Evolutionary conservation across 2,329 filamentous ascomycete species (phyloP), one percentile per base, ranked within the genome.

Genomic region (Teratosphaeria zuluensis): DNA sequence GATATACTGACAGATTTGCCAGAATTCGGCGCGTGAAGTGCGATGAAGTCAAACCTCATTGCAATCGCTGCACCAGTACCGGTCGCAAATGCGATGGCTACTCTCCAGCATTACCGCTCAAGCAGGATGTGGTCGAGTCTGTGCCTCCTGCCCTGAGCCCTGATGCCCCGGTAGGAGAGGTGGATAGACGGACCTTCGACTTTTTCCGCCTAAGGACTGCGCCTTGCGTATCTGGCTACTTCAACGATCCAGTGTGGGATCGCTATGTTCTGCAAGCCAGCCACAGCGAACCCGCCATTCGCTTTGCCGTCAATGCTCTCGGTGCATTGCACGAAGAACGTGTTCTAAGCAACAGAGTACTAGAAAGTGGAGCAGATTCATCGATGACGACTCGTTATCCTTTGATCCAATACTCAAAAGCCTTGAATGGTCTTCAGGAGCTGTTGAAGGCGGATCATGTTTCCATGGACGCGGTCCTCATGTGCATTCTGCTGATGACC

Each of bases 21-120:
- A 48, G 42, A 46, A 62, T 62, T n/a, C 56, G 59, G 9, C 51
- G 58, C 1, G 24, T 63, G 16, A 61, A 61, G 42, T 63, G 61
- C 54, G 62, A 63, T 62, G 81, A 84, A 69, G 72, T 69, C 21
- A 81, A 79, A 58, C 81, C 81, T 1, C 72, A 69, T 46, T 84
- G 82, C 63, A 69, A 76, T 38, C 77, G 80, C 58, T 84, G 81
- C 64, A 76, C 75, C 35, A 80, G 77, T 58, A 65, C 63, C 11
- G 63, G 63, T 12, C 58, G 63, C 14, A 63, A 57, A 31, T 65
- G 63, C 52, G 63, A 65, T 55, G 63, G 63, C 24, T 65, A 65
- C 51, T 83, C 81, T 2, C 19, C 42, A 21, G 2, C 42, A 21
- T 21, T 5, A 21, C 35, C 54, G 4, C 7, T 33, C 28, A 53